phyloP scores from a whole-genome alignment of 2,329 filamentous ascomycete genomes.

The Capronia americana region DNA sequence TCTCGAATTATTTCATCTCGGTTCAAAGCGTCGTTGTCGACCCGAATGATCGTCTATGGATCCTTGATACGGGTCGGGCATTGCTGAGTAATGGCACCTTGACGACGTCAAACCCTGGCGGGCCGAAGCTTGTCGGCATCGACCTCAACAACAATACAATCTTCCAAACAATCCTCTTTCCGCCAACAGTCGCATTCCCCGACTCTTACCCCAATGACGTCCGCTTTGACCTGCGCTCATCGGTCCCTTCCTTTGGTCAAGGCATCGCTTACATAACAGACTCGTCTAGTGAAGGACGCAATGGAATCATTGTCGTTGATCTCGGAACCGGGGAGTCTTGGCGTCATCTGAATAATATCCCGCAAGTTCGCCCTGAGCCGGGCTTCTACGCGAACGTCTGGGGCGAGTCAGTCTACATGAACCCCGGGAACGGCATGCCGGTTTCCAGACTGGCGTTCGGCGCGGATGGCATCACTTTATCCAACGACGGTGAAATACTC shows the following conservation, averaged over 20 bases:
- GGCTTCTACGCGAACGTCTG: constrained; percentile 58
- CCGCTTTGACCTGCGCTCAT: constrained; percentile 59
- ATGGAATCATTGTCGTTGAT: constrained; percentile 59
- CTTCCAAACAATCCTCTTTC: constrained; percentile 60
- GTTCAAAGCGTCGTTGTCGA: constrained; percentile 62
- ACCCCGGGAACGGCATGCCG: constrained; percentile 45
- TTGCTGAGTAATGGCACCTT: constrained; percentile 53
- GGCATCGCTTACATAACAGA: constrained; percentile 63
- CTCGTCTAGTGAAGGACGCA: constrained; percentile 55
- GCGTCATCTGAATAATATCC: constrained; percentile 56
- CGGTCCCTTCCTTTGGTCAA: constrained; percentile 46
- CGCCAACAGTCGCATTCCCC: constrained; percentile 52
- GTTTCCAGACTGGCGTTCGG: constrained; percentile 53
- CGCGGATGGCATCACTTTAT: constrained; percentile 59
- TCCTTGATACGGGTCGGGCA: constrained; percentile 60
- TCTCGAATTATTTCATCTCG: constrained; percentile 58
- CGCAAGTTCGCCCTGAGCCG: constrained; percentile 49
- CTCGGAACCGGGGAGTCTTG: constrained; percentile 51
- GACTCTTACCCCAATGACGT: constrained; percentile 62
- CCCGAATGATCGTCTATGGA: constrained; percentile 58
- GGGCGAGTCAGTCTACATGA: constrained; percentile 56
- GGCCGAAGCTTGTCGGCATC: constrained; percentile 59
- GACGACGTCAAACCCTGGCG: constrained; percentile 54
- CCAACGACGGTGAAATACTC: constrained; percentile 55
- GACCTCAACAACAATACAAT: constrained; percentile 54